These are phyloP conservation scores for Umbellularia californica DNA, from an alignment of 164 flowering plant species.

Conservation along the genomic window DNA sequence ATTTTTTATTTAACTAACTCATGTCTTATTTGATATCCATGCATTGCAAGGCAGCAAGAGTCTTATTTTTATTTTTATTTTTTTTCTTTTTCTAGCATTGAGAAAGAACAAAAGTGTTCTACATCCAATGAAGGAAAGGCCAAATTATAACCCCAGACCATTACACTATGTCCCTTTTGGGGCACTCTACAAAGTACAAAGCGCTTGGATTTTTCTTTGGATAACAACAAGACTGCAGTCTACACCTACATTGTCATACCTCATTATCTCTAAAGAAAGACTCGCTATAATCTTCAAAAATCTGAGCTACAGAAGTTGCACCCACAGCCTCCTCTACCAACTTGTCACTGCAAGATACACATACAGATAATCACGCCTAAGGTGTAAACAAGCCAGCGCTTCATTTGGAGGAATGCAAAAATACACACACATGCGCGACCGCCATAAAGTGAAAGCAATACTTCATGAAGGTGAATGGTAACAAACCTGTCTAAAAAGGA, in stretches of 20 bases:
- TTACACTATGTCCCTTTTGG: no score
- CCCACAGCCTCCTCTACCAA: slow-evolving; percentile 63
- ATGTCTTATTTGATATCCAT: no score
- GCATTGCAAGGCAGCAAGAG: no score
- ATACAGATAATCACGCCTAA: background rate
- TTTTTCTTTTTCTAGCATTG: no score
- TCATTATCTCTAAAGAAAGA: slow-evolving; percentile 62
- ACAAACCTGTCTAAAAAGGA: slow-evolving; percentile 85
- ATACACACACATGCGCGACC: no score
- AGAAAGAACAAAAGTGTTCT: no score
- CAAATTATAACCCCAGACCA: no score
- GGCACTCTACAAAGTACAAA: no score
- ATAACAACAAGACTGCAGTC: background rate
- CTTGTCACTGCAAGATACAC: slow-evolving; percentile 42
- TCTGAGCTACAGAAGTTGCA: slow-evolving; percentile 59
- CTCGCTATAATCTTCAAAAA: slow-evolving; percentile 61
- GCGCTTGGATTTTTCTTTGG: no score
- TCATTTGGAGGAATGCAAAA: background rate
- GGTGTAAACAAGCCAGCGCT: background rate
- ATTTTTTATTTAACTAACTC: no score
- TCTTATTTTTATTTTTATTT: no score
- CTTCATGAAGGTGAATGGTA: background rate
- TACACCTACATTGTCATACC: slow-evolving; percentile 19
- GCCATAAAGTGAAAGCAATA: background rate
- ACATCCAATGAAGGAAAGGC: no score